phyloP scores from a whole-genome alignment of 169 alveolate genomes.

The Eimeria praecox region DNA sequence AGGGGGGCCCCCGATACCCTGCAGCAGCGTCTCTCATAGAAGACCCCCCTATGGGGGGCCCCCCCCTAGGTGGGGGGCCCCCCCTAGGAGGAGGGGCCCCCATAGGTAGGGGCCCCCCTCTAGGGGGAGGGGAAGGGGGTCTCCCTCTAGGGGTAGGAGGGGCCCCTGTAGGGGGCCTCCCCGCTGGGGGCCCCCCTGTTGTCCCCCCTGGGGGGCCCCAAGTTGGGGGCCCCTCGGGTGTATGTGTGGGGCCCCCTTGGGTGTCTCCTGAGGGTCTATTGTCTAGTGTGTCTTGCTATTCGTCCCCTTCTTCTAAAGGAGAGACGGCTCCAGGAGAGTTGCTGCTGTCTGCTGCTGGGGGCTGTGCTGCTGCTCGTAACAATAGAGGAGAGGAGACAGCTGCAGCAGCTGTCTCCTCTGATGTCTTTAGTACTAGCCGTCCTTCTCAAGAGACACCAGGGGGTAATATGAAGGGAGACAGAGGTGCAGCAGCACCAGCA shows the following conservation, averaged over 20 bases:
- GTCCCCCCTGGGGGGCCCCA: no score
- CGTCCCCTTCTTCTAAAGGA: background rate
- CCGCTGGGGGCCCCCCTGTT: conserved; percentile 12
- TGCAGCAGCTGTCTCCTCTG: background rate
- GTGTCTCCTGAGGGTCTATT: background rate
- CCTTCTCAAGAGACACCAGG: no score
- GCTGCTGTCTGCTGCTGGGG: conserved; percentile 3
- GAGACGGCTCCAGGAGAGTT: background rate
- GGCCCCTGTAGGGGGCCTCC: no score
- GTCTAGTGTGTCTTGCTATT: background rate
- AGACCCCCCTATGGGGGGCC: background rate
- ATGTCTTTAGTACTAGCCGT: no score
- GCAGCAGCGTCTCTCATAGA: background rate
- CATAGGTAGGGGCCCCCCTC: no score
- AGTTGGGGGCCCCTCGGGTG: conserved; percentile 26
- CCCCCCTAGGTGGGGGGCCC: background rate
- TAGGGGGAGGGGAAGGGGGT: no score
- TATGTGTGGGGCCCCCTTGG: conserved; percentile 34
- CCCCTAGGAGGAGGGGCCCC: no score
- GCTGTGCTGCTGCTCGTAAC: background rate
- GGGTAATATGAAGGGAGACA: background rate
- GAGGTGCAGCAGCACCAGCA: background rate
- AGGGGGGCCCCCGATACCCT: background rate
- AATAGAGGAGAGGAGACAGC: background rate
- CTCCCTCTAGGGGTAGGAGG: no score